Conservation (phyloP, 306 rosid genomes). For the Carpinus fangiana region DNA sequence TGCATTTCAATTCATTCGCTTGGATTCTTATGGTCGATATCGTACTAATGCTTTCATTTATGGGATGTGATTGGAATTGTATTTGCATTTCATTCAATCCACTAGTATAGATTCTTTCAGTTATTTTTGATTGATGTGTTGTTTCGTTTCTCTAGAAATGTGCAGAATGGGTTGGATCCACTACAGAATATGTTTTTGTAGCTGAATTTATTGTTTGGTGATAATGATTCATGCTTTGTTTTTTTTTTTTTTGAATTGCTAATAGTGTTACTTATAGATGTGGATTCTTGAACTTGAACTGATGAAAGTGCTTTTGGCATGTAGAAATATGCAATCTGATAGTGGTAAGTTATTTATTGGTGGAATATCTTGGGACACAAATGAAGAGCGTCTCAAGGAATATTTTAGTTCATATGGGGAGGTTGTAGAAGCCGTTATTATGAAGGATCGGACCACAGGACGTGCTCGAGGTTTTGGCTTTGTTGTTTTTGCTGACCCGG, state of each 20-base stretch:
- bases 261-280: slow-evolving; percentile 41
- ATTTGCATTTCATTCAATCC: slow-evolving; percentile 28
- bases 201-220: slow-evolving; percentile 15
- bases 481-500: slow-evolving; percentile 82
- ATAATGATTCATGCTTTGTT: slow-evolving; percentile 1
- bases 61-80: slow-evolving; percentile 30
- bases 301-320: slow-evolving; percentile 37
- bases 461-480: slow-evolving; percentile 99
- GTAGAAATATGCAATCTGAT: slow-evolving; percentile 95
- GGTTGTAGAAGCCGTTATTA: slow-evolving; percentile 94
- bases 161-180: slow-evolving; percentile 45
- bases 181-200: slow-evolving; percentile 8
- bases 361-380: slow-evolving; percentile 99
- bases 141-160: slow-evolving; percentile 17
- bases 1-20: slow-evolving; percentile 37
- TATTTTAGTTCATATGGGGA: slow-evolving; percentile 85
- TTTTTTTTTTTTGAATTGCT: slow-evolving; percentile 21
- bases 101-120: slow-evolving; percentile 23
- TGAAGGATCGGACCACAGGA: slow-evolving; percentile 99
- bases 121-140: background rate
- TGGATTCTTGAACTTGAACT: slow-evolving; percentile 34
- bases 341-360: slow-evolving; percentile 92
- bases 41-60: slow-evolving; percentile 37
- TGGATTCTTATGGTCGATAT: slow-evolving; percentile 21
- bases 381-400: slow-evolving; percentile 94